These are phyloP conservation scores for Pachysandra terminalis DNA, from an alignment of 164 flowering plant species.

Conservation along the genomic window DNA sequence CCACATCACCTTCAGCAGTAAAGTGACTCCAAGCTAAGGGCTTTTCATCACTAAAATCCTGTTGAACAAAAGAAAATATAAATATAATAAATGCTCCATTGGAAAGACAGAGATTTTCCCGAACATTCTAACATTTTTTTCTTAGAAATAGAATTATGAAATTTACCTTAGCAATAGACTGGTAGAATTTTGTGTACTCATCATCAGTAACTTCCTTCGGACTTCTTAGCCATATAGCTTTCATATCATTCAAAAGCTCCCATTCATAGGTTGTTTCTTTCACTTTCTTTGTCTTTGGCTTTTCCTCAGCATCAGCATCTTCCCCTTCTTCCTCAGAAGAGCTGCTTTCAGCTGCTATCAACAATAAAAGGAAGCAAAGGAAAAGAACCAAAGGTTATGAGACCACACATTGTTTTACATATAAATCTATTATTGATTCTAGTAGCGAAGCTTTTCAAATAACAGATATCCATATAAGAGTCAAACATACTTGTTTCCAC, in stretches of 20 bases:
- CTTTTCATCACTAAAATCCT: conserved; percentile 92
- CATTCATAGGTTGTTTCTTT: conserved; percentile 88
- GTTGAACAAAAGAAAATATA: conserved; percentile 17
- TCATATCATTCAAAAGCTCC: conserved; percentile 94
- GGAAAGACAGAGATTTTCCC: neutral
- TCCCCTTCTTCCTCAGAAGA: conserved; percentile 60
- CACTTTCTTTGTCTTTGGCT: conserved; percentile 78
- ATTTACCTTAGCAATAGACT: conserved; percentile 80
- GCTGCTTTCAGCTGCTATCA: conserved; percentile 56
- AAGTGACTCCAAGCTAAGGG: conserved; percentile 93
- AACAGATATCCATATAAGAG: neutral
- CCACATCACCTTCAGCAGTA: conserved; percentile 96
- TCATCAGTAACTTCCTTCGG: conserved; percentile 98
- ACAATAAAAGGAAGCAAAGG: neutral
- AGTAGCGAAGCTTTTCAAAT: neutral
- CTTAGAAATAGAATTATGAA: neutral
- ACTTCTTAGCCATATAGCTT: conserved; percentile 90
- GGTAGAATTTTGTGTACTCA: conserved; percentile 89
- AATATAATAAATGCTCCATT: neutral
- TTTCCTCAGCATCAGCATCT: conserved; percentile 68
- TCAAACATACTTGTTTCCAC: conserved; percentile 55
- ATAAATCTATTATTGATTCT: neutral
- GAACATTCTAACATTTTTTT: neutral
- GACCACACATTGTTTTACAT: neutral
- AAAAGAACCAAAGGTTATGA: neutral